Evolutionary conservation across 2,329 filamentous ascomycete genomes (phyloP).

Genomic region (Arthrinium phaeospermum): DNA sequence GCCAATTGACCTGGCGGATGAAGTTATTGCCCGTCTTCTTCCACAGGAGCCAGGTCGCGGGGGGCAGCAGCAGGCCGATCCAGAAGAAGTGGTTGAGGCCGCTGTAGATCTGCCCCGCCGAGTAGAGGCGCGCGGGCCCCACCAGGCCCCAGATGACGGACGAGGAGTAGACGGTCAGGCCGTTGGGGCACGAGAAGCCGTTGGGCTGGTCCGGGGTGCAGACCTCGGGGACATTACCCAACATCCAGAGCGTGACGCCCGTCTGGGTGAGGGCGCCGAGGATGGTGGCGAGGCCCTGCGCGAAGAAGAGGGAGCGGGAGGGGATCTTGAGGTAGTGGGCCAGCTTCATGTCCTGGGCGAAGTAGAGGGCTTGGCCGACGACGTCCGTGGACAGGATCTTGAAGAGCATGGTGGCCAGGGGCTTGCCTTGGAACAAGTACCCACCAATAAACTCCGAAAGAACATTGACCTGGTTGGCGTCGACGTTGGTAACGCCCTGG

Average conservation of each 20-base stretch:
- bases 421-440: conserved; percentile 40
- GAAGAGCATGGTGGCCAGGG: conserved; percentile 40
- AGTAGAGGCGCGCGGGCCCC: conserved; percentile 41
- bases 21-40: conserved; percentile 44
- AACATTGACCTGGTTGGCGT: conserved; percentile 46
- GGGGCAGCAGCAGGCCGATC: conserved; percentile 44
- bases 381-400: conserved; percentile 41
- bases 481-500: conserved; percentile 53
- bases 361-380: conserved; percentile 32
- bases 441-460: conserved; percentile 41
- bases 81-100: conserved; percentile 40
- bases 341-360: conserved; percentile 47
- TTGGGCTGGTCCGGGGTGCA: conserved; percentile 39
- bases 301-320: conserved; percentile 39
- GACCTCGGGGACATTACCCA: conserved; percentile 37
- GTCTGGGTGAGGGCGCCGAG: conserved; percentile 51
- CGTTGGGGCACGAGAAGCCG: conserved; percentile 39
- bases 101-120: conserved; percentile 38
- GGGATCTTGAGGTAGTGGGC: conserved; percentile 52
- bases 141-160: conserved; percentile 42
- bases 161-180: conserved; percentile 41
- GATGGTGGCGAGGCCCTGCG: conserved; percentile 41
- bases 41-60: conserved; percentile 48
- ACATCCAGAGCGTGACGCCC: conserved; percentile 37
- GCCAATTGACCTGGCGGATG: conserved; percentile 39